Evolutionary conservation across 371 early-diverging fungal species (phyloP), one percentile per base, ranked within the genome.

Genomic region (Circinella umbellata): DNA sequence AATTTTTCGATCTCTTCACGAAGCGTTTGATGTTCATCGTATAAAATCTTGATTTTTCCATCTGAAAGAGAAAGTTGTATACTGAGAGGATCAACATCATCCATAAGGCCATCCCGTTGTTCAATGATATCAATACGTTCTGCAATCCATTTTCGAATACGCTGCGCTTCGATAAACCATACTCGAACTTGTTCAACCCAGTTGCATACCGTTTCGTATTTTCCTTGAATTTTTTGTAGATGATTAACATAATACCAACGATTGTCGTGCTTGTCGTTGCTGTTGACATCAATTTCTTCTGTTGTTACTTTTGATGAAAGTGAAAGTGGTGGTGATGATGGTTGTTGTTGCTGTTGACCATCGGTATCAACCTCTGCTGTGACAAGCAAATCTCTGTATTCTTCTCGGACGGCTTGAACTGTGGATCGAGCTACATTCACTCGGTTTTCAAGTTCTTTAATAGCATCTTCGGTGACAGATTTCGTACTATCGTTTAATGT

Each of bases 121-220:
- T 76, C 72, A 18, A 86, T 73, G 14, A 74, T 70, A 1, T 71
- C 69, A 15, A 86, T 80, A 27, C 79, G 81, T 20, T 73, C 61
- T 10, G 75, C 84, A 15, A 86, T 77, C 79, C 79, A 79, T 55
- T 72, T 53, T 15, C 76, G 76, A 17, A 79, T 79, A 17, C 76
- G 70, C 42, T 76, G 70, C 27, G 79, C 79, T 47, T 76, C 76
- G 47, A 61, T 74, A 39, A 79, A 76, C 79, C 79, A 79, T 17
- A 73, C 61, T n/a, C 76, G 71, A 4, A 79, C 73, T 62, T 72
- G 69, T 18, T 81, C 77, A 9, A 81, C 79, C 84, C 84, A 84
- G 53, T 78, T 77, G 10, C 75, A 66, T 0, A 84, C 78, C 10
- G 57, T 69, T 35, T 78, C 69, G 48, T 76, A 81, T 66, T 64